Base-by-base conservation (phyloP, 306 rosid species). In the Hippophae rhamnoides region DNA sequence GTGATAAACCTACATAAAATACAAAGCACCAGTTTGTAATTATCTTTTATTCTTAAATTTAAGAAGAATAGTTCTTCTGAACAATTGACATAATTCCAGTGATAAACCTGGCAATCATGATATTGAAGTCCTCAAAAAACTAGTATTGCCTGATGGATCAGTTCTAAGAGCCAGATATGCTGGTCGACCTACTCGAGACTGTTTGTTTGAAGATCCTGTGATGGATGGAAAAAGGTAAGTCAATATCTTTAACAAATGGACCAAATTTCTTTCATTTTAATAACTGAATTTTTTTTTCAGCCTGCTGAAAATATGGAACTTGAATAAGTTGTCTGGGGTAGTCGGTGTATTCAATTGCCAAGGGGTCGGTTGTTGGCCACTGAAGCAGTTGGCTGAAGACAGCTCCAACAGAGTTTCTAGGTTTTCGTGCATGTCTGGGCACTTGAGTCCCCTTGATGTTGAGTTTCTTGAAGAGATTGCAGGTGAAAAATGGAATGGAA, bases 151-250 rank as follows among this genome's bases (percentile, higher is more conserved):
- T 27, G 78, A 81, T 79, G 90, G 95, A 53, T 83, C 95, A 38
- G 68, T 86, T 31, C 68, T 86, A 50, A 78, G 90, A 73, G 89
- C 87, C 53, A 72, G 75, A 63, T 54, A 72, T 64, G 82, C 90
- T 0, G 90, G 90, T 13, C 83, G 87, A 14, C 90, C 95, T 54
- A 83, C 87, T 41, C 80, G 87, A 63, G 90, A 86, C 69, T 81
- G 87, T 74, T 76, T 83, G 47, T 86, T 86, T 68, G 64, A 54
- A 63, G 90, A 86, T 64, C 79, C 87, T 0, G 76, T 83, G 13
- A 81, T 70, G 80, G 95, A 81, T 64, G 82, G 79, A 8, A 76
- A 62, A 66, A 83, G 85, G 89, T 70, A 56, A 62, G 50, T 9
- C 48, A 0, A 54, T 55, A 41, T 42, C 57, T 23, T 41, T 43